Base-by-base conservation (phyloP, 2,329 filamentous ascomycete species). In the Phyllosticta citribraziliensis region DNA sequence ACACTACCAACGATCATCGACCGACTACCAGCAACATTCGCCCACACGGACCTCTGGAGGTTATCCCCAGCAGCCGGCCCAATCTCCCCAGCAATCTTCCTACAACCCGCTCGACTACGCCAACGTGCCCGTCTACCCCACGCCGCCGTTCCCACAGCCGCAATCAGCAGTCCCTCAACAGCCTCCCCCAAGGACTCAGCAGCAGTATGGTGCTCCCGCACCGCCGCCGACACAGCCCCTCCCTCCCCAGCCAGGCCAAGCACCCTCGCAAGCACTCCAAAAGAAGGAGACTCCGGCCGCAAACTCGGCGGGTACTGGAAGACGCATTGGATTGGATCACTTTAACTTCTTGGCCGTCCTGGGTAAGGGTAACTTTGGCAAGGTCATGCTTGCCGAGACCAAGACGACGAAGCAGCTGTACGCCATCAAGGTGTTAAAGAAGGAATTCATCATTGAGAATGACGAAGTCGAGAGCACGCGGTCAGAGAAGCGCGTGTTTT, bases 361-460 rank as follows among this genome's bases (percentile, higher is more conserved):
- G 66, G 94, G 94, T 72, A 99, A 99, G 77, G 94, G 94, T 78
- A 99, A 99, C 77, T 99, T 99, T 72, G 94, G 94, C 74, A 99
- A 99, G 77, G 94, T 99, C 77, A 99, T 99, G 94, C 80, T 99
- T 74, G 94, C 94, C 2, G 95, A 99, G 77, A 96, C 94, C 1
- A 99, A 99, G 80, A 86, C 86, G 60, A 86, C 89, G 10, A 90
- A 92, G 75, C 89, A 93, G 74, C 81, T 99, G 8, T 99, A 97
- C 73, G 94, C 94, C 62, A 99, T 99, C 76, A 99, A 99, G 77
- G 94, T 99, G 47, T 79, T 99, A 67, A 99, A 99, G 83, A 99
- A 99, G 79, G 94, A 99, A 74, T 99, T 99, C 74, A 99, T 99
- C 72, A 99, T 99, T 64, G 95, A 99, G 73, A 96, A 99, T 66